These are phyloP conservation scores for Buxus sempervirens DNA, from an alignment of 164 flowering plant species.

Conservation along the genomic window DNA sequence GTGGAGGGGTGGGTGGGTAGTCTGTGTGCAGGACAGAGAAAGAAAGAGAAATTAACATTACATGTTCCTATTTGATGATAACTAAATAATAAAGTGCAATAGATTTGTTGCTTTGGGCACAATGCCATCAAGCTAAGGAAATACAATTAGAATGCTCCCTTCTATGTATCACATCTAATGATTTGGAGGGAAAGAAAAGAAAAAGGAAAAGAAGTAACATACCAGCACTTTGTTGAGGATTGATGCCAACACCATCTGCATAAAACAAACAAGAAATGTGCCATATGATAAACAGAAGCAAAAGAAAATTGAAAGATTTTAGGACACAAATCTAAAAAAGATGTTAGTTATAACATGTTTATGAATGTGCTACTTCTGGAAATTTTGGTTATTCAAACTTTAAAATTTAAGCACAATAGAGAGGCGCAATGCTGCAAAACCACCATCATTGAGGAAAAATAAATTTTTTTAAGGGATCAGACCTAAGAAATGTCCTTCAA, in stretches of 20 bases:
- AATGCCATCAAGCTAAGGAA: no score
- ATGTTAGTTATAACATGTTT: not conserved
- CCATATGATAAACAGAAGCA: not conserved
- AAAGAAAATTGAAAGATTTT: not conserved
- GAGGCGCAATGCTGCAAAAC: no score
- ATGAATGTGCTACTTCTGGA: no score
- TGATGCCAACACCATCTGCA: slow-evolving; percentile 98
- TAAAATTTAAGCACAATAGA: no score
- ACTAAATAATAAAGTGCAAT: no score
- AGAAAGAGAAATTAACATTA: no score
- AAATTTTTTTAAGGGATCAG: not conserved
- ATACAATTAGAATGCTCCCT: no score
- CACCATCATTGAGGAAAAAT: not conserved
- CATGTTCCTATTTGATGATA: no score
- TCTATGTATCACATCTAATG: no score
- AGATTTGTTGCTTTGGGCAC: no score
- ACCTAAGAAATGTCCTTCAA: not conserved
- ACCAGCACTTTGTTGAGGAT: slow-evolving; percentile 99
- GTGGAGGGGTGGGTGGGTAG: no score
- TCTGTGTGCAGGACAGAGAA: no score
- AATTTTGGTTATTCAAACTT: not conserved
- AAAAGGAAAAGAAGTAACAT: slow-evolving; percentile 7
- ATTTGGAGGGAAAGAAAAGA: not conserved
- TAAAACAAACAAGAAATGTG: slow-evolving; percentile 2
- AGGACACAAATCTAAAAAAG: not conserved